Conservation (phyloP, 2,329 filamentous ascomycete genomes). For the Fusarium sp. region DNA sequence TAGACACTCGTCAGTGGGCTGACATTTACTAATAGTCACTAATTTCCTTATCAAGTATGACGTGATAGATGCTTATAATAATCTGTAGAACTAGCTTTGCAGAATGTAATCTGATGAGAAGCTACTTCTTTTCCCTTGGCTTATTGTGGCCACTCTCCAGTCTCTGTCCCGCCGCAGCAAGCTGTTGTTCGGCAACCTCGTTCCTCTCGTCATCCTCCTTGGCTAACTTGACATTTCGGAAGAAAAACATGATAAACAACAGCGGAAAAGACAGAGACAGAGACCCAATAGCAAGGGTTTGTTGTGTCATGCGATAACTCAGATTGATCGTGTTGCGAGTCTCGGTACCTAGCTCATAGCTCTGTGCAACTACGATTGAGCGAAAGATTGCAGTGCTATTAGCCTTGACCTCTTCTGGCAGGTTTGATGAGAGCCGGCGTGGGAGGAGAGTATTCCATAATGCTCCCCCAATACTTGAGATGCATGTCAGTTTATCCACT, state of each 20-base stretch:
- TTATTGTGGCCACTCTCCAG: rapidly evolving
- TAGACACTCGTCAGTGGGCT: no score
- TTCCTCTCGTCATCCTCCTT: constrained; percentile 8
- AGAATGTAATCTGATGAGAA: neutral
- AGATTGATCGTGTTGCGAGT: constrained; percentile 34
- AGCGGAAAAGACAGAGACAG: constrained; percentile 26
- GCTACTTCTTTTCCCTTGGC: neutral
- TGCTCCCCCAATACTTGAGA: constrained; percentile 49
- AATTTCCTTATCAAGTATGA: no score
- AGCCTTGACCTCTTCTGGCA: constrained; percentile 26
- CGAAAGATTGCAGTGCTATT: constrained; percentile 40
- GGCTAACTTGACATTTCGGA: constrained; percentile 28
- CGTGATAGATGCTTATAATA: no score
- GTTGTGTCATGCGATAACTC: constrained; percentile 34
- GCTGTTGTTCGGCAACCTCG: neutral
- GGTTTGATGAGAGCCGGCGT: constrained; percentile 36
- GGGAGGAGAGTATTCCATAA: constrained; percentile 49
- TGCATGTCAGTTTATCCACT: neutral
- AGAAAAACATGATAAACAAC: constrained; percentile 36
- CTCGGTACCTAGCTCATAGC: constrained; percentile 8
- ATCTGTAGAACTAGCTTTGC: no score
- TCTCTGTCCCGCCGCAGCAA: neutral
- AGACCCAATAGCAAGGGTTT: constrained; percentile 34
- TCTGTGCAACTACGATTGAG: constrained; percentile 43
- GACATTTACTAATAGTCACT: no score